Percentiles rank a stretch among this genome's conserved stretches.
These are phyloP conservation scores for Russula vinacea DNA, from an alignment of 768 basidiomycete species.

Conservation along the genomic window DNA sequence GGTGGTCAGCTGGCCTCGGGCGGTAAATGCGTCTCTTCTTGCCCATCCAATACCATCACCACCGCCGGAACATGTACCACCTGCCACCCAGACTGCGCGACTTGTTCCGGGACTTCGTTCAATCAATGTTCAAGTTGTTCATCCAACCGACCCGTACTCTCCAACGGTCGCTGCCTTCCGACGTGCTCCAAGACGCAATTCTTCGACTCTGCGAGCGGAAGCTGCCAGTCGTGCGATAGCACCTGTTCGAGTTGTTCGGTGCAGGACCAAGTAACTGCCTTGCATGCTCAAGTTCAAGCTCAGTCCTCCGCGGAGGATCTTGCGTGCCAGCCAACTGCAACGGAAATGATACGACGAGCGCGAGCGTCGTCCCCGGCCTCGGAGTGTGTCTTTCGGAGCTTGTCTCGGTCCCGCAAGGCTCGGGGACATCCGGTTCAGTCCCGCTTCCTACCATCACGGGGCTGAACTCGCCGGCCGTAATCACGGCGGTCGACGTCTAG, in stretches of 20 bases:
- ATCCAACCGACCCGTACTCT: slow-evolving; percentile 63
- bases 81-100: slow-evolving; percentile 85
- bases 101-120: slow-evolving; percentile 76
- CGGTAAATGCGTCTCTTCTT: slow-evolving; percentile 73
- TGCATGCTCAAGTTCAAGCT: slow-evolving; percentile 61
- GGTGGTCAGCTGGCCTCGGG: slow-evolving; percentile 61
- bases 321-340: slow-evolving; percentile 63
- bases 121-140: slow-evolving; percentile 76
- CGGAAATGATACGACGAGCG: slow-evolving; percentile 41
- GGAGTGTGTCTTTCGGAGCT: slow-evolving; percentile 80
- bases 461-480: slow-evolving; percentile 48
- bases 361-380: slow-evolving; percentile 61
- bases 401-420: slow-evolving; percentile 49
- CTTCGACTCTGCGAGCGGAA: slow-evolving; percentile 60
- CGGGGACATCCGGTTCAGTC: slow-evolving; percentile 40
- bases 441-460: slow-evolving; percentile 59
- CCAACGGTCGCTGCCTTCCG: slow-evolving; percentile 72
- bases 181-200: slow-evolving; percentile 72
- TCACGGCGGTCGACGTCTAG: slow-evolving; percentile 38
- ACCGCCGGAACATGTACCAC: slow-evolving; percentile 63
- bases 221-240: slow-evolving; percentile 70
- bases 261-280: slow-evolving; percentile 66
- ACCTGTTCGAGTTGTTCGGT: slow-evolving; percentile 76
- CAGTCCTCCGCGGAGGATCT: slow-evolving; percentile 61
- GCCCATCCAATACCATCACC: slow-evolving; percentile 68